phyloP scores from a whole-genome alignment of 345 rosid species.

The Cochlearia excelsa region DNA sequence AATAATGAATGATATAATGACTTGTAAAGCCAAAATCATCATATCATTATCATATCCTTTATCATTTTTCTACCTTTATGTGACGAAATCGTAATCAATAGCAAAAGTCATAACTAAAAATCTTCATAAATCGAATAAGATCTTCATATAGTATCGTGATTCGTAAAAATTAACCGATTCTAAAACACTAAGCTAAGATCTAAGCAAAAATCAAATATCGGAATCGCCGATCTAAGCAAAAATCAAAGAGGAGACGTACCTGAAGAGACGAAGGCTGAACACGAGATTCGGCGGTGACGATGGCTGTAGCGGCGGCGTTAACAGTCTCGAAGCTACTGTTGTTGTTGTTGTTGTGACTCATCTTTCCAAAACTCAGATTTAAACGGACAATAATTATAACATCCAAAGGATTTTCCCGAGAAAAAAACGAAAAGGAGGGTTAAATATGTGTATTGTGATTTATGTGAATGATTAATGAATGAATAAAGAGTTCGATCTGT shows the following conservation, averaged over 20 bases:
- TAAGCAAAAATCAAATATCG: too few species aligned
- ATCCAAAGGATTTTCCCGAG: constrained; percentile 27
- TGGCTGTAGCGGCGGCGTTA: constrained; percentile 94
- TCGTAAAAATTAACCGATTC: too few species aligned
- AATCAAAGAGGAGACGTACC: constrained; percentile 32
- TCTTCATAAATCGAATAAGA: too few species aligned
- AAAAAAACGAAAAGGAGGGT: constrained; percentile 13
- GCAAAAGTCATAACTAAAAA: too few species aligned
- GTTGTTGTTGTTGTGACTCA: constrained; percentile 51
- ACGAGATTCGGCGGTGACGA: constrained; percentile 83
- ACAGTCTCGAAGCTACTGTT: constrained; percentile 67
- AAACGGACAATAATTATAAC: constrained; percentile 23
- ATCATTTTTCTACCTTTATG: too few species aligned
- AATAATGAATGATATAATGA: too few species aligned
- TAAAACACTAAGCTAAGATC: too few species aligned
- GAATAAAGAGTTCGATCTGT: too few species aligned
- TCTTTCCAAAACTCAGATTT: constrained; percentile 30
- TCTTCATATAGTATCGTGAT: too few species aligned
- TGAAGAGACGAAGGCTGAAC: constrained; percentile 61
- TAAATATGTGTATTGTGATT: neutral
- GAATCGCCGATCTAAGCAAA: neutral
- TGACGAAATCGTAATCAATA: too few species aligned
- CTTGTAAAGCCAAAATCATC: too few species aligned
- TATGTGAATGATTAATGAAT: constrained; percentile 15
- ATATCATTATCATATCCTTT: too few species aligned